Evolutionary conservation across 208 protist species (phyloP), one percentile per base, ranked within the genome.

Genomic region (Trypanosoma avium): DNA sequence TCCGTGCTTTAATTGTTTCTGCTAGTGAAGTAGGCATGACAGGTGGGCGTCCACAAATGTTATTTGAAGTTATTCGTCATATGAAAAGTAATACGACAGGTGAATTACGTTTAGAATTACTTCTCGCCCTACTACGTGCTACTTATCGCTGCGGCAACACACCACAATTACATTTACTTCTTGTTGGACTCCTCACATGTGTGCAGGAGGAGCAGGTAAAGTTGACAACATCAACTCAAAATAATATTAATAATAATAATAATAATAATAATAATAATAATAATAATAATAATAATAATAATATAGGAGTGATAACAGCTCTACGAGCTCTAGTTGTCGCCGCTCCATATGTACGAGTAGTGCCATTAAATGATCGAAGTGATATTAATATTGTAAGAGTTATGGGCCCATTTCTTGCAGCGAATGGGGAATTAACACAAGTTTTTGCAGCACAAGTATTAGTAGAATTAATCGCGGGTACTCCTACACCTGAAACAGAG

Each of bases 311-410:
- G 48, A 13, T 63, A 70, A 21, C 59, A 32, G 42, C 67, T 75
- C 49, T 75, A 70, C 33, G 77, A 63, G 42, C 42, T 1, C 64
- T 88, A 22, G 71, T 73, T 12, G 81, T 75, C 9, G 79, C 79
- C n/a, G 75, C 81, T n/a, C 70, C 86, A 24, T 93, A 90, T 61
- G 71, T 93, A 46, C 86, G 86, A 30, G 74, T 74, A 12, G 71
- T 86, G 6, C 83, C 86, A 22, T 56, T 84, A 33, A 61, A 62
- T n/a, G 76, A 90, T 35, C 80, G 86, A 58, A 61, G 61, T 36
- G 75, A 78, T 36, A 54, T 82, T 30, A 62, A 63, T 27, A 66
- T 82, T 19, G 72, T 57, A 33, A 50, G 63, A 5, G 65, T 69
- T 15, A 60, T 93, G 6, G 58, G 49, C 3, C 64, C 68, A 0